These are phyloP conservation scores for Colletotrichum filicis DNA, from an alignment of 2,329 filamentous ascomycete species.

Conservation along the genomic window DNA sequence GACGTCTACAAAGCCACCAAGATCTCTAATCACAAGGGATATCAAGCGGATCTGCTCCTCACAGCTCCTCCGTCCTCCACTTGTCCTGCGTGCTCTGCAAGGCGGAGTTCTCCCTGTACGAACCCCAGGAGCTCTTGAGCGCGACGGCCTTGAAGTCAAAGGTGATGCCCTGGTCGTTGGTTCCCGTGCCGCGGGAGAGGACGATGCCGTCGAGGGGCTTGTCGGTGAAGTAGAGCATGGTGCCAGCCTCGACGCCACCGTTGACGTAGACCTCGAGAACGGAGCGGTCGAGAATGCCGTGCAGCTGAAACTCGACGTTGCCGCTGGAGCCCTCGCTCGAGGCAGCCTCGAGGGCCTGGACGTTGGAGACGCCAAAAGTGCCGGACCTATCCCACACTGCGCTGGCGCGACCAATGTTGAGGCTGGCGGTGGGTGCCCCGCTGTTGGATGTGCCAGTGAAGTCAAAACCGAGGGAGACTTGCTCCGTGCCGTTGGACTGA, in stretches of 20 bases:
- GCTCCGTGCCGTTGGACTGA: constrained; percentile 35
- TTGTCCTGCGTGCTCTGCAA: constrained; percentile 4
- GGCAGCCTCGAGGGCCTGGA: constrained; percentile 21
- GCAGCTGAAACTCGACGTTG: constrained; percentile 45
- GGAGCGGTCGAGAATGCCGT: constrained; percentile 48
- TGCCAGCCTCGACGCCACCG: constrained; percentile 46
- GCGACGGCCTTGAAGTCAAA: constrained; percentile 31
- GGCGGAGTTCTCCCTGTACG: constrained; percentile 15
- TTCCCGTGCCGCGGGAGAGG: constrained; percentile 12
- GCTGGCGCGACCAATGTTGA: constrained; percentile 44
- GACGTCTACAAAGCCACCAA: background rate
- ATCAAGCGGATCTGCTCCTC: background rate
- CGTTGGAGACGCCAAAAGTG: constrained; percentile 17
- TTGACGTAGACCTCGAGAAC: constrained; percentile 48
- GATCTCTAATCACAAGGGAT: background rate
- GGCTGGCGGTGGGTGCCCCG: constrained; percentile 31
- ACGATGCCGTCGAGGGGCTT: constrained; percentile 31
- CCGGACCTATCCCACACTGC: constrained; percentile 30
- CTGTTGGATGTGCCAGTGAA: constrained; percentile 39
- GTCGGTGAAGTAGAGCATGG: constrained; percentile 43
- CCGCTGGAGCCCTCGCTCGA: constrained; percentile 41
- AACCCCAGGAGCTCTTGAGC: constrained; percentile 32
- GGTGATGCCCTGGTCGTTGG: constrained; percentile 25
- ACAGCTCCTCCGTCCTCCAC: constrained; percentile 24
- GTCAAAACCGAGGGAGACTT: constrained; percentile 38